phyloP scores from a whole-genome alignment of 805 yeast genomes.

The Zygosaccharomyces rouxii region DNA sequence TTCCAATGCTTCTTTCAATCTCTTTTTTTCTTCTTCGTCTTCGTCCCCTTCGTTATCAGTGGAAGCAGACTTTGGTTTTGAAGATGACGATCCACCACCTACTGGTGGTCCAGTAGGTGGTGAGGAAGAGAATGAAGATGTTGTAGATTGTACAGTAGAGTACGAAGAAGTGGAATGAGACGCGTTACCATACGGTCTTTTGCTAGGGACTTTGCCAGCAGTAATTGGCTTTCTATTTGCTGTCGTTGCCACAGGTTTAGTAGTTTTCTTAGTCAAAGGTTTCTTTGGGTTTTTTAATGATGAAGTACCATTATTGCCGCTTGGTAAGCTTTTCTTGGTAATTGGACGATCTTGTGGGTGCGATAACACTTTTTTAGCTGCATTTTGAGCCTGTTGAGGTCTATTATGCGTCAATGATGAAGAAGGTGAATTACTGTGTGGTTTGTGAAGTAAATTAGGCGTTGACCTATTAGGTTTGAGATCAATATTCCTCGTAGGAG shows the following conservation, averaged over 20 bases:
- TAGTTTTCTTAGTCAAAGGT: not conserved
- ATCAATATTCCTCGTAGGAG: not conserved
- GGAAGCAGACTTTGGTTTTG: not conserved
- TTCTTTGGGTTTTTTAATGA: conserved; percentile 4
- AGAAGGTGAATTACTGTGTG: not conserved
- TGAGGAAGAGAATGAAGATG: conserved; percentile 7
- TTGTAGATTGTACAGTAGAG: conserved; percentile 8
- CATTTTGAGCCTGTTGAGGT: conserved; percentile 10
- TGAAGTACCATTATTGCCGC: not conserved
- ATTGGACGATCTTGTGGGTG: conserved; percentile 2
- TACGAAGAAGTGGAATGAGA: conserved; percentile 2
- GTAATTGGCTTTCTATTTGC: conserved; percentile 2
- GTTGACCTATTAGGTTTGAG: conserved; percentile 20
- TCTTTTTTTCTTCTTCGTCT: conserved; percentile 8
- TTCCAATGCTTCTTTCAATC: conserved; percentile 18
- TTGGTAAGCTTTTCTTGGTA: not conserved
- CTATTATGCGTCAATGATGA: conserved; percentile 4
- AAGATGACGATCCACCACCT: not conserved
- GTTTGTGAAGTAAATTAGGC: conserved; percentile 14
- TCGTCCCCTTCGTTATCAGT: not conserved
- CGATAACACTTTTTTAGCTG: conserved; percentile 10
- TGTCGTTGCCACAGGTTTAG: not conserved
- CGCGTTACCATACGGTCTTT: conserved; percentile 2
- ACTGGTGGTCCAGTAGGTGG: not conserved
- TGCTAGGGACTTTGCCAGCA: not conserved